phyloP scores from a whole-genome alignment of 495 filamentous ascomycete species.

The Podospora pseudopauciseta region DNA sequence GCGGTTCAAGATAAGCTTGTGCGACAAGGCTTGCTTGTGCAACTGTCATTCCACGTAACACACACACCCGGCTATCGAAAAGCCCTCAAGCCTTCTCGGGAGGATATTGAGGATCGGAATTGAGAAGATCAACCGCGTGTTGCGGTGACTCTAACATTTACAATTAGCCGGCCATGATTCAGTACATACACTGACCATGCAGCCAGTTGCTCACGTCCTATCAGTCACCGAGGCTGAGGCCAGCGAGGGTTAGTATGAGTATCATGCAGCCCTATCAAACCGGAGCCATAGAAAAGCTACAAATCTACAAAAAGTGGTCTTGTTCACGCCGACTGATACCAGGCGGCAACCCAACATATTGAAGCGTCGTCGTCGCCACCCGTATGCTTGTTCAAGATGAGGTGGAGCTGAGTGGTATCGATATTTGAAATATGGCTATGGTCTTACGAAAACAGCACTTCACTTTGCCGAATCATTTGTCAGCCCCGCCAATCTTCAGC shows the following conservation, averaged over 20 bases:
- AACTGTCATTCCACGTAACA: not conserved
- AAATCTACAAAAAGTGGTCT: not conserved
- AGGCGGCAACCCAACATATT: not conserved
- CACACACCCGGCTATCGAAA: not conserved
- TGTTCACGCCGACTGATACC: not conserved
- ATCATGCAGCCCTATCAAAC: not conserved
- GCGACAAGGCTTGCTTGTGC: not conserved
- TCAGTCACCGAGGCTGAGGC: not conserved
- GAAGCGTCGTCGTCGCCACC: not conserved
- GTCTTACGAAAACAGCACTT: not conserved
- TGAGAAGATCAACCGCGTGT: not conserved
- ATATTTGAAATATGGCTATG: not conserved
- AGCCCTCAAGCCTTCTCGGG: not conserved
- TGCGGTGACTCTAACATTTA: conserved; percentile 18
- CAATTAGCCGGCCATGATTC: not conserved
- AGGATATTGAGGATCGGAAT: not conserved
- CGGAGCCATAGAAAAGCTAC: not conserved
- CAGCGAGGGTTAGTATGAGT: not conserved
- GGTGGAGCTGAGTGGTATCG: conserved; percentile 1
- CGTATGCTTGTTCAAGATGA: not conserved
- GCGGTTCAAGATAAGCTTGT: conserved; percentile 4
- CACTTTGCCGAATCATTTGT: conserved; percentile 6
- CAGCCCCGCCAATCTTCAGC: not conserved
- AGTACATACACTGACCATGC: not conserved
- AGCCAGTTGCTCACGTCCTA: not conserved